Conservation (phyloP, 495 filamentous ascomycete genomes). For the Neurospora hispaniola region DNA sequence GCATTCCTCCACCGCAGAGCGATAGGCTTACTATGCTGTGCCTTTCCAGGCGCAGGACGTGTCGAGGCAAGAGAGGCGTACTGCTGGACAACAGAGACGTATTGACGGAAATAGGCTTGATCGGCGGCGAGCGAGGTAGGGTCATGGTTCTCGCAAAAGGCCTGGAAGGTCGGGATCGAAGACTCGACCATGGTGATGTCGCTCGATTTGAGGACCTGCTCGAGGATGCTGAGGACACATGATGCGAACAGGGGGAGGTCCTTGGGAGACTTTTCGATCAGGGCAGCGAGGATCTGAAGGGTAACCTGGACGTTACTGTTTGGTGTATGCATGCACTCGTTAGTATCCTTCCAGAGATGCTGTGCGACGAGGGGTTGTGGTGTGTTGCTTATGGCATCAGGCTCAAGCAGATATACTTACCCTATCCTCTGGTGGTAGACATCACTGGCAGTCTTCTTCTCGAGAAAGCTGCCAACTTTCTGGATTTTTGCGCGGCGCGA, state of each 20-base stretch:
- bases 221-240: conserved; percentile 68
- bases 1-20: conserved; percentile 76
- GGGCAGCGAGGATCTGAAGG: conserved; percentile 72
- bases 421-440: conserved; percentile 71
- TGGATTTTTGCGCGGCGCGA: conserved; percentile 87
- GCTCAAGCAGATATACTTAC: conserved; percentile 37
- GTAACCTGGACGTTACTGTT: conserved; percentile 84
- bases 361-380: not conserved
- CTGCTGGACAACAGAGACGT: conserved; percentile 61
- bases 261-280: conserved; percentile 85
- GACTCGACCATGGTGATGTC: conserved; percentile 86
- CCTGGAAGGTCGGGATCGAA: conserved; percentile 70
- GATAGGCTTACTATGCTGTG: conserved; percentile 54
- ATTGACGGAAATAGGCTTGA: conserved; percentile 71
- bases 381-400: not conserved
- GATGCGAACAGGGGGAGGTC: conserved; percentile 79
- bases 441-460: conserved; percentile 80
- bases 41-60: conserved; percentile 34
- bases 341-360: not conserved
- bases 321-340: not conserved
- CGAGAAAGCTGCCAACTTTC: conserved; percentile 83
- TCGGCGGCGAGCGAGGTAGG: conserved; percentile 66
- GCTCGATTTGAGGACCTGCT: conserved; percentile 62
- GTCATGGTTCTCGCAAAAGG: conserved; percentile 74
- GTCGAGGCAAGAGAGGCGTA: conserved; percentile 72